phyloP scores from a whole-genome alignment of 1,284 basidiomycete genomes.

The Sparassis latifolia region DNA sequence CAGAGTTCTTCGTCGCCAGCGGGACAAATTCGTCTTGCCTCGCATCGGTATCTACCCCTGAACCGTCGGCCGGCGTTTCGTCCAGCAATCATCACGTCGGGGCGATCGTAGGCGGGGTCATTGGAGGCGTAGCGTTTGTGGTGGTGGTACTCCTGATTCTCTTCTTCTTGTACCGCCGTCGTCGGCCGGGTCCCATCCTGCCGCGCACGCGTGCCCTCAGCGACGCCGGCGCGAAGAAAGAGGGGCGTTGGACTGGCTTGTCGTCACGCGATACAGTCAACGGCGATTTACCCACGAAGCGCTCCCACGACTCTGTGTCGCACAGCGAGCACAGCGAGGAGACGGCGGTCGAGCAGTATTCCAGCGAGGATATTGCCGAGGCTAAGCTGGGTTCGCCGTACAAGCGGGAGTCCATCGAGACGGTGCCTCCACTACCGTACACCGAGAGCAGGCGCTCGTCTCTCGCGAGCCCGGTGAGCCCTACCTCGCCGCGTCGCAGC shows the following conservation, averaged over 20 bases:
- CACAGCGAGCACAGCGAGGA: slow-evolving; percentile 6
- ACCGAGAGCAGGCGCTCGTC: slow-evolving; percentile 9
- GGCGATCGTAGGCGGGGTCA: slow-evolving; percentile 30
- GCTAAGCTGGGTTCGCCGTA: slow-evolving; percentile 12
- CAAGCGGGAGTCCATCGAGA: slow-evolving; percentile 10
- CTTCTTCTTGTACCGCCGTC: slow-evolving; percentile 20
- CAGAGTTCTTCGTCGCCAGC: not conserved
- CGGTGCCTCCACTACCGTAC: slow-evolving; percentile 11
- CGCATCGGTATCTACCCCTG: not conserved
- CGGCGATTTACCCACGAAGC: not conserved
- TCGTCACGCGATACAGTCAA: slow-evolving; percentile 21
- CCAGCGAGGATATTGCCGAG: slow-evolving; percentile 20
- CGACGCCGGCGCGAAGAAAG: slow-evolving; percentile 5
- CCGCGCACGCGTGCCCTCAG: slow-evolving; percentile 12
- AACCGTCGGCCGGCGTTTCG: not conserved
- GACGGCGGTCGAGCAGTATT: slow-evolving; percentile 9
- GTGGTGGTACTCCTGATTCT: slow-evolving; percentile 12
- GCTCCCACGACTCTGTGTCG: not conserved
- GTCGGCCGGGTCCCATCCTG: slow-evolving; percentile 6
- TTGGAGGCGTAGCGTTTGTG: slow-evolving; percentile 26
- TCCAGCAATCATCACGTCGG: slow-evolving; percentile 14
- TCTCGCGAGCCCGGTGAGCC: slow-evolving; percentile 1
- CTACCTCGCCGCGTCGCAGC: slow-evolving; percentile 8
- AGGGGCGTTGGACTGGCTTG: slow-evolving; percentile 20
- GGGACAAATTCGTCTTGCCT: not conserved